phyloP scores from a whole-genome alignment of 2,329 filamentous ascomycete species.

The Ophiostoma sp. region DNA sequence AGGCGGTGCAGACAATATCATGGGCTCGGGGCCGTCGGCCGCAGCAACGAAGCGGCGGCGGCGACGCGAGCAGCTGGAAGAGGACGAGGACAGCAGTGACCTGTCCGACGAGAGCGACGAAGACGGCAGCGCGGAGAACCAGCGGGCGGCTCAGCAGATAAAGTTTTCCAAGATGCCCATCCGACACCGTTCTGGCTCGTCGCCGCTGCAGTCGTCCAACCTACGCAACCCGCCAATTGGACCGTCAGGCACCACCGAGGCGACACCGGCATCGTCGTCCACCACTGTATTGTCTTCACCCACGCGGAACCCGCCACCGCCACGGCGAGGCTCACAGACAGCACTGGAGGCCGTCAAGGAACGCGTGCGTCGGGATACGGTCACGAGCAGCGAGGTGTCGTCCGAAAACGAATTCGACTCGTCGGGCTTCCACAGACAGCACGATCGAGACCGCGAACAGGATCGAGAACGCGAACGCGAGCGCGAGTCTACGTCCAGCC shows the following conservation, averaged over 20 bases:
- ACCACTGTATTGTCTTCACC: slow-evolving; percentile 39
- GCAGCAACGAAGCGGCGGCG: slow-evolving; percentile 62
- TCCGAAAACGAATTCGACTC: slow-evolving; percentile 75
- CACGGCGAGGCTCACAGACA: slow-evolving; percentile 63
- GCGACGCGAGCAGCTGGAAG: slow-evolving; percentile 69
- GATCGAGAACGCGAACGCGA: slow-evolving; percentile 48
- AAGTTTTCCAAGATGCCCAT: slow-evolving; percentile 96
- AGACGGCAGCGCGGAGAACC: slow-evolving; percentile 27
- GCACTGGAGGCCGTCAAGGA: slow-evolving; percentile 65
- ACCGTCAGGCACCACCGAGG: slow-evolving; percentile 29
- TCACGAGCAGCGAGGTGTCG: slow-evolving; percentile 77
- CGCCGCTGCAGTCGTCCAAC: slow-evolving; percentile 67
- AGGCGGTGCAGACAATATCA: not conserved
- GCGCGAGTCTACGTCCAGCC: slow-evolving; percentile 41
- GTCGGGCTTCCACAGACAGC: slow-evolving; percentile 58
- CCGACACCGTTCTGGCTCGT: slow-evolving; percentile 78
- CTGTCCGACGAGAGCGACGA: slow-evolving; percentile 74
- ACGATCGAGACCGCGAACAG: slow-evolving; percentile 37
- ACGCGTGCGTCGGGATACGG: slow-evolving; percentile 65
- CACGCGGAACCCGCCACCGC: slow-evolving; percentile 33
- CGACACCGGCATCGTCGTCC: slow-evolving; percentile 32
- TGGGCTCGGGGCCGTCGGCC: slow-evolving; percentile 51
- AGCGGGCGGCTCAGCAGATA: slow-evolving; percentile 76
- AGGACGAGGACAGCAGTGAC: slow-evolving; percentile 82
- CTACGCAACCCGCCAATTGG: slow-evolving; percentile 50